Evolutionary conservation across 192 early-diverging fungal species (phyloP), one percentile per base, ranked within the genome.

Genomic region (Podila epicladia): DNA sequence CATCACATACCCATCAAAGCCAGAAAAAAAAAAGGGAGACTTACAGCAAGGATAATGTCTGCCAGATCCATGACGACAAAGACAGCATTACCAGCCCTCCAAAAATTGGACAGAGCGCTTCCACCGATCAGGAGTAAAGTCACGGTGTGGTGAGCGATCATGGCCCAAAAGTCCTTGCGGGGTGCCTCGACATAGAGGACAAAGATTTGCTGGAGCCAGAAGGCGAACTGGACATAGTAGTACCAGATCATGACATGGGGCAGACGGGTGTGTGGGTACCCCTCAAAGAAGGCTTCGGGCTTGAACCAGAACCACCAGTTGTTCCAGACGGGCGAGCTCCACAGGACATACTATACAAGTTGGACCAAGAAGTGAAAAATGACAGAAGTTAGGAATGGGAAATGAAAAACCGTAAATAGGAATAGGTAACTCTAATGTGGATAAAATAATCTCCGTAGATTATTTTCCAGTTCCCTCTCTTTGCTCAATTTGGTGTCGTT

Each of bases 41-140:
- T 87, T 82, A 90, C 89, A 51, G 87, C 87, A 37, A 93, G 69
- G 35, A 89, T 74, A 61, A 87, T 83, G 78, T 93, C 92, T 15
- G 90, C 82, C 20, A 91, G 69, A 84, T 93, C 92, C 88, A 93
- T 87, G 67, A 86, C 83, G 2, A 90, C 82, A 83, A 93, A 89
- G 22, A 91, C 85, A 1, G 87, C 86, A 63, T 91, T 89, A 11
- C 92, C 92, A 20, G 89, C 77, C 15, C 87, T 73, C 60, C 89
- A 90, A 62, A 88, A 93, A 69, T 93, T 87, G 62, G 73, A 89
- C 1, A 73, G 29, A 64, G 91, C 90, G 67, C 89, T 91, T 24
- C 82, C 74, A 55, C 80, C 74, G 60, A 93, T 87, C 60, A 93
- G 64, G 4, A 89, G 63, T 15, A 90, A 57, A 15, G 92, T 93